Conservation (phyloP, 495 filamentous ascomycete species). For the Penicillium coffeae region DNA sequence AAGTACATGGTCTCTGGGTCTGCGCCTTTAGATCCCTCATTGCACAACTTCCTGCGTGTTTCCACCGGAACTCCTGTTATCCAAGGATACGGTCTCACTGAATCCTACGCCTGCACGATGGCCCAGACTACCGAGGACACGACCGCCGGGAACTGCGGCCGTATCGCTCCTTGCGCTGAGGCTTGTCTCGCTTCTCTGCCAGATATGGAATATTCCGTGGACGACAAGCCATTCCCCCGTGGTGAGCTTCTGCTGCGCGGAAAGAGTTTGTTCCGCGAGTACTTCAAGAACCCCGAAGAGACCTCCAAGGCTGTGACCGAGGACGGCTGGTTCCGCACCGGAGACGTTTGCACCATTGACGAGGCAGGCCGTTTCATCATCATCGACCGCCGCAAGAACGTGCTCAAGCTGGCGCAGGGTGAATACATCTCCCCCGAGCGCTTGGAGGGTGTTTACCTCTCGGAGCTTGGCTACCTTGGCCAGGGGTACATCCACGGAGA, state of each 20-base stretch:
- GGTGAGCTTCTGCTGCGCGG: conserved; percentile 87
- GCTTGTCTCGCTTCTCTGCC: conserved; percentile 81
- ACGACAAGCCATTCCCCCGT: conserved; percentile 88
- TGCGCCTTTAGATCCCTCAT: conserved; percentile 81
- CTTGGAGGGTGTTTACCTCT: conserved; percentile 89
- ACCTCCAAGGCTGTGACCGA: conserved; percentile 69
- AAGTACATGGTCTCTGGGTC: conserved; percentile 80
- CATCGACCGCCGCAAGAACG: conserved; percentile 96
- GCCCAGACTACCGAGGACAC: conserved; percentile 68
- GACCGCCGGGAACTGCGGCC: conserved; percentile 77
- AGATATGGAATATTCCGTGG: conserved; percentile 89
- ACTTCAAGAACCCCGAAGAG: conserved; percentile 84
- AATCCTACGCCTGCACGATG: conserved; percentile 76
- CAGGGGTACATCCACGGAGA: conserved; percentile 92
- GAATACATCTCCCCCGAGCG: conserved; percentile 98
- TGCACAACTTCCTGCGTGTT: conserved; percentile 85
- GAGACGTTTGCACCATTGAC: conserved; percentile 84
- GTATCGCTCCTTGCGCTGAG: conserved; percentile 62
- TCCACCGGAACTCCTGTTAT: conserved; percentile 74
- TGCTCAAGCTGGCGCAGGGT: conserved; percentile 94
- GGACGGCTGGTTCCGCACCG: conserved; percentile 97
- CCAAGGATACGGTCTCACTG: conserved; percentile 93
- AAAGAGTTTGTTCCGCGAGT: conserved; percentile 71
- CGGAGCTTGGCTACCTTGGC: conserved; percentile 68
- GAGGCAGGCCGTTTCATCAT: conserved; percentile 83